Evolutionary conservation across 1,284 basidiomycete species (phyloP), one percentile per base, ranked within the genome.

Genomic region (Austroboletus niveus): DNA sequence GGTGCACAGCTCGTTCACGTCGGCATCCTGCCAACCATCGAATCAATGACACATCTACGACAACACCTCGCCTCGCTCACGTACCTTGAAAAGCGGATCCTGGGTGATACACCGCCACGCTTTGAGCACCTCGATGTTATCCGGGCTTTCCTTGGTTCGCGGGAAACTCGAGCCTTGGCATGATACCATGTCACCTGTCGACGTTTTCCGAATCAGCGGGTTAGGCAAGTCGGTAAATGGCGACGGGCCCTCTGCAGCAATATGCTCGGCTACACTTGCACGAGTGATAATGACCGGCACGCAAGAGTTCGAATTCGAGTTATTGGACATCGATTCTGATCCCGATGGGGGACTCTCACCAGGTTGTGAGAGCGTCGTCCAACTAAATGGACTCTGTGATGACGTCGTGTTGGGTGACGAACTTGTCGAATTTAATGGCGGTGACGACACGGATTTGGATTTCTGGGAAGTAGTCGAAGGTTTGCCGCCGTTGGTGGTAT

Each of bases 31-130:
- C 42, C 22, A 14, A 14, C 44, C n/a, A 35, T 32, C 34, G 11
- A 63, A 47, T 32, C 66, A 24, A 36, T 15, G 35, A 4, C 35
- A n/a, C 11, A 14, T 34, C 9, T 34, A 10, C 32, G 14, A 34
- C 9, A 34, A 34, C 32, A 44, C 54, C 22, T 8, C 22, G 1
- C 22, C 22, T 24, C 22, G 5, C 24, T 14, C 3, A 67, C 79
- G 45, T 48, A 85, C 83, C 78, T 87, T 87, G 68, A 85, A 89
- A 58, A 80, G 74, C 1, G 88, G 86, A 63, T 86, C 79, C 31
- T 79, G 79, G 15, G 82, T 85, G 60, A 91, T 86, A 60, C 73
- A 84, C 57, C 81, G 72, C 88, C 87, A 91, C 20, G 87, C 89
- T 53, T 79, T 79, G 44, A 89, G 73, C 20, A 89, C 84, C 67